These are phyloP conservation scores for Linnemannia schmuckeri DNA, from an alignment of 192 early-diverging fungal genomes.

Conservation along the genomic window DNA sequence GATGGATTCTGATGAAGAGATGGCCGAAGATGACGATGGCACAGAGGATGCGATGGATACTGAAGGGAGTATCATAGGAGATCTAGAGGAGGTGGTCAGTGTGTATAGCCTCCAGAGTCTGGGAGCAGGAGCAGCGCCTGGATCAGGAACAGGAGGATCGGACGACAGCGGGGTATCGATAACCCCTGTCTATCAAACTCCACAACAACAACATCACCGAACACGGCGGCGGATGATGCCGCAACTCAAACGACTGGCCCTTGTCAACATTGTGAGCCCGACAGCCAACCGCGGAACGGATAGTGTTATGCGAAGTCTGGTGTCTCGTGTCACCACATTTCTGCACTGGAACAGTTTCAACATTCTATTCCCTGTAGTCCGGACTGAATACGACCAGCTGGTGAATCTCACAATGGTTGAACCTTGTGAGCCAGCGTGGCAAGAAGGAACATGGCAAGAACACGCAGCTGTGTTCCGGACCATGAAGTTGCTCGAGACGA, in stretches of 20 bases:
- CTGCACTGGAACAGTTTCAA: slow-evolving; percentile 45
- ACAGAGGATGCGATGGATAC: not conserved
- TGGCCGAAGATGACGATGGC: not conserved
- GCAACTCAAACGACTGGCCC: slow-evolving; percentile 15
- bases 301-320: slow-evolving; percentile 17
- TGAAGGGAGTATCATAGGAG: not conserved
- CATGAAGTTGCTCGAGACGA: slow-evolving; percentile 17
- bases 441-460: slow-evolving; percentile 36
- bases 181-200: not conserved
- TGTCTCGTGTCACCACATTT: slow-evolving; percentile 21
- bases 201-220: not conserved
- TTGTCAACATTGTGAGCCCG: slow-evolving; percentile 43
- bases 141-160: not conserved
- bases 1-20: slow-evolving; percentile 10
- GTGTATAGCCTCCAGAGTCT: slow-evolving; percentile 16
- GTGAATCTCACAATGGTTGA: slow-evolving; percentile 26
- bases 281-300: slow-evolving; percentile 31
- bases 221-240: slow-evolving; percentile 12
- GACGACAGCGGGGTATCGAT: not conserved
- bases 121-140: slow-evolving; percentile 5
- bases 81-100: not conserved
- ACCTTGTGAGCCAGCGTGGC: slow-evolving; percentile 38
- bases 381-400: slow-evolving; percentile 9
- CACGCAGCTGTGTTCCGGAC: slow-evolving; percentile 18
- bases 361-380: slow-evolving; percentile 31